These are phyloP conservation scores for Cronartium quercuum DNA, from an alignment of 1,284 basidiomycete species.

Conservation along the genomic window DNA sequence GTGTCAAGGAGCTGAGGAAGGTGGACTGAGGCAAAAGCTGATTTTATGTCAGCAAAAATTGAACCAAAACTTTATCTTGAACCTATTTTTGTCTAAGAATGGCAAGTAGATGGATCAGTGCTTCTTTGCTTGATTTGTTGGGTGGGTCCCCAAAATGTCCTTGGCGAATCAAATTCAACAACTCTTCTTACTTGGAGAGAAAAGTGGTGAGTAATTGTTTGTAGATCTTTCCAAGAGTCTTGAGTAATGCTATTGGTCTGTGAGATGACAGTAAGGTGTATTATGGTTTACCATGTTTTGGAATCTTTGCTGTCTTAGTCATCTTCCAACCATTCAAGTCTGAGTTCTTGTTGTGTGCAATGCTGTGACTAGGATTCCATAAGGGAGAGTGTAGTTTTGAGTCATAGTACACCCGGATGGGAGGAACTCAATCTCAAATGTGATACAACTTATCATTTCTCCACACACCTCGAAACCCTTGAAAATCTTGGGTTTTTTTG, in stretches of 20 bases:
- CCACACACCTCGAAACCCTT: neutral
- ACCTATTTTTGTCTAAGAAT: neutral
- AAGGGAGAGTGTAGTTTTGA: neutral
- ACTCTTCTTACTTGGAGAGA: too few species aligned
- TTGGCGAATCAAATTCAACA: too few species aligned
- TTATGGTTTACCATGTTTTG: neutral
- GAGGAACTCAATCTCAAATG: neutral
- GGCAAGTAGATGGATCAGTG: neutral
- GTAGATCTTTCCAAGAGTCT: neutral
- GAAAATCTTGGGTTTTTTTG: too few species aligned
- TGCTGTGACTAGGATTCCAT: neutral
- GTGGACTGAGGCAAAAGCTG: neutral
- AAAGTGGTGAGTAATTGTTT: neutral
- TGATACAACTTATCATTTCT: neutral
- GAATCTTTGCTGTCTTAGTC: constrained; percentile 7
- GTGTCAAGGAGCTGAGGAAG: neutral
- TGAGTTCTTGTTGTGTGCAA: neutral
- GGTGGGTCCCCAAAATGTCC: too few species aligned
- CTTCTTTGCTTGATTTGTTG: neutral
- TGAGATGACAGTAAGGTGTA: neutral
- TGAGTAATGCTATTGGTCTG: neutral
- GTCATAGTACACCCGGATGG: too few species aligned
- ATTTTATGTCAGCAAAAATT: neutral
- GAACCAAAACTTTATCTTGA: neutral
- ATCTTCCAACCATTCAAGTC: neutral